These are phyloP conservation scores for Colletotrichum sp. DNA, from an alignment of 2,329 filamentous ascomycete genomes.

Conservation along the genomic window DNA sequence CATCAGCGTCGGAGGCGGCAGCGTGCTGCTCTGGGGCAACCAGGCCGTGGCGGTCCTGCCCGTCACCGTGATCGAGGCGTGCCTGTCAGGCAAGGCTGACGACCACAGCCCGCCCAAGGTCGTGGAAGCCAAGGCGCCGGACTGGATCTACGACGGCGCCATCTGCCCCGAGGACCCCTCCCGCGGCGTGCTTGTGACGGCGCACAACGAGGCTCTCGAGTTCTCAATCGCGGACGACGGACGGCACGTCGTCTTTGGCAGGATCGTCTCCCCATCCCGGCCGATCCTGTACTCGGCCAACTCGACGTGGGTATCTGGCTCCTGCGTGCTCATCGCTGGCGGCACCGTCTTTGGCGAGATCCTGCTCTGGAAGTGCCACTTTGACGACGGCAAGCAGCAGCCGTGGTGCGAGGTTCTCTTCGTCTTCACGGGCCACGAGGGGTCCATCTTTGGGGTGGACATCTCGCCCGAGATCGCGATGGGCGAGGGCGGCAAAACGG, in stretches of 20 bases:
- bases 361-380: constrained; percentile 79
- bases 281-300: constrained; percentile 90
- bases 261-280: constrained; percentile 68
- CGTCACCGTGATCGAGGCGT: constrained; percentile 31
- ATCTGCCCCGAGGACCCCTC: constrained; percentile 50
- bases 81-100: constrained; percentile 27
- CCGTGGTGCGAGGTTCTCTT: constrained; percentile 50
- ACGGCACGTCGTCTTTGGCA: constrained; percentile 46
- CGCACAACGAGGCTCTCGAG: constrained; percentile 81
- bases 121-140: constrained; percentile 56
- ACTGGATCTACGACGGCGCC: constrained; percentile 79
- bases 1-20: constrained; percentile 51
- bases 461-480: constrained; percentile 66
- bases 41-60: constrained; percentile 55
- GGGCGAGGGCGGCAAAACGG: constrained; percentile 37
- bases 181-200: constrained; percentile 72
- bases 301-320: constrained; percentile 64
- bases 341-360: constrained; percentile 97
- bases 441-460: constrained; percentile 89
- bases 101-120: constrained; percentile 12
- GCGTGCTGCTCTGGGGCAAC: constrained; percentile 74
- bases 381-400: constrained; percentile 22
- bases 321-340: constrained; percentile 75
- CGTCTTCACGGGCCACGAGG: constrained; percentile 76
- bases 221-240: constrained; percentile 40